Evolutionary conservation across 73 alveolate genomes (phyloP), one percentile per base, ranked within the genome.

Genomic region (Paraurostyla sp.): DNA sequence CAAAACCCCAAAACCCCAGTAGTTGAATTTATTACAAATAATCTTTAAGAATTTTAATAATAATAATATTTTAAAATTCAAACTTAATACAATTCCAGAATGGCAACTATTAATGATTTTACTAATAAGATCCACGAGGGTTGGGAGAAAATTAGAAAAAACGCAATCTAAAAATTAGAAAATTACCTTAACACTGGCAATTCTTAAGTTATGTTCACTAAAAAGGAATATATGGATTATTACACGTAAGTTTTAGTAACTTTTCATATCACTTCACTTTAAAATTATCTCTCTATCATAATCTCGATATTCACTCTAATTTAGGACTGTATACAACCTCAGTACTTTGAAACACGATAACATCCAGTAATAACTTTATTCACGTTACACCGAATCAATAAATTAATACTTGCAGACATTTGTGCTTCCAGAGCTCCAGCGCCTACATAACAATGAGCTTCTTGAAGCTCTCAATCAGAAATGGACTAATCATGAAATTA

Each of bases 401-500:
- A 51, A 81, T 16, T 54, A 58, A 48, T 94, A 94, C 83, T 76
- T 93, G 43, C 60, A 43, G 80, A 45, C 59, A 32, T 57, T 91
- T 91, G 95, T 94, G 42, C 54, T 94, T 33, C 95, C 94, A 6
- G 93, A 82, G 25, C 56, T 88, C 33, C 63, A 76, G 80, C 51
- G 48, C 80, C 35, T 75, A 43, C 85, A 46, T 54, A n/a, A 96
- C 82, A 62, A 71, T 57, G 69, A 65, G 22, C 62, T 94, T 50
- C 69, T 94, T 43, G 82, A 62, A 90, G 87, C 78, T 33, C 83
- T 94, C 22, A 76, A 86, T 42, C 58, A 56, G n/a, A 69, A 87
- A 63, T 94, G 98, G 98, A 58, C 50, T 41, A 71, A 91, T 56
- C 98, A 94, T 90, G 85, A 88, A 71, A 76, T 94, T 36, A 87